Conservation (phyloP, 164 flowering plant species). For the Sedum album region DNA sequence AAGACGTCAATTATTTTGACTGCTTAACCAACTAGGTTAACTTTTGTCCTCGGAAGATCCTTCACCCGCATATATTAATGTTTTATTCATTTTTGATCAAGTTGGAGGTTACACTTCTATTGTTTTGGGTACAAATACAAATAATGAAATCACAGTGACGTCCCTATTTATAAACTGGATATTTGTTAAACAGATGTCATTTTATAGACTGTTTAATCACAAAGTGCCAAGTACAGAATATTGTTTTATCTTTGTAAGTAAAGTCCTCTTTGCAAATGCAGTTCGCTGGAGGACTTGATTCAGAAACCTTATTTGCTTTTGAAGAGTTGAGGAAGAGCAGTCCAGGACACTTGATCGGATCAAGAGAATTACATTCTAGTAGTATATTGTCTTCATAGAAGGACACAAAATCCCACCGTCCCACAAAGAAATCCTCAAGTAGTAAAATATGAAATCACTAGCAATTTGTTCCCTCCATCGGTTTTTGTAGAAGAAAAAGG, state of each 20-base stretch:
- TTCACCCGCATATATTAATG: background rate
- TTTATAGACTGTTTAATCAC: too few species aligned
- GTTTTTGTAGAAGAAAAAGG: background rate
- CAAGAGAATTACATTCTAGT: conserved; percentile 21
- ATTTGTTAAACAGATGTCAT: background rate
- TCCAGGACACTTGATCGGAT: conserved; percentile 29
- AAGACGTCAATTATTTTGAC: background rate
- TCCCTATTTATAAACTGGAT: background rate
- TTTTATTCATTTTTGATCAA: too few species aligned
- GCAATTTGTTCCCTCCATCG: background rate
- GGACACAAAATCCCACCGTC: background rate
- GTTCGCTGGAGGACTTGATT: conserved; percentile 72
- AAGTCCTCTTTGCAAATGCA: conserved; percentile 17
- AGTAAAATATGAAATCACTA: background rate
- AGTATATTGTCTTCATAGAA: background rate
- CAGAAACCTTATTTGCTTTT: conserved; percentile 56
- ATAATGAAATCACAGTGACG: background rate
- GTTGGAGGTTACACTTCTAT: background rate
- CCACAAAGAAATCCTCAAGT: background rate
- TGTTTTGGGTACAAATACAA: background rate
- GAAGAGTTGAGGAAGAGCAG: conserved; percentile 55
- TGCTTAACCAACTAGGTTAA: background rate
- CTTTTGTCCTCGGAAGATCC: background rate
- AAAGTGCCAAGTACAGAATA: too few species aligned
- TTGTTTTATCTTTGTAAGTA: background rate